Conservation (phyloP, 2,329 filamentous ascomycete genomes). For the Aspergillus arachidicola region DNA sequence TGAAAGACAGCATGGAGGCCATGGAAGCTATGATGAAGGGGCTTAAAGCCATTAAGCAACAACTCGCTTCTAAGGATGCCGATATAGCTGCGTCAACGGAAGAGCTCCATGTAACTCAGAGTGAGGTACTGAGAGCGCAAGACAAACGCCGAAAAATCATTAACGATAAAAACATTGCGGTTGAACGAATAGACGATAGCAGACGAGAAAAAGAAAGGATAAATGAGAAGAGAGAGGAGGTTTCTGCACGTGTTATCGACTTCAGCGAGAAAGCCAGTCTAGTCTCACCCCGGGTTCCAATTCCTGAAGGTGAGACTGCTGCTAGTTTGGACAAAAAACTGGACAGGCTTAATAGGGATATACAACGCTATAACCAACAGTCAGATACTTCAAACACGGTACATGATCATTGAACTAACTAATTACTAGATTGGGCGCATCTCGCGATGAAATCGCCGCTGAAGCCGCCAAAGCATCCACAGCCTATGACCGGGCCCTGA, state of each 20-base stretch:
- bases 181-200: slow-evolving; percentile 54
- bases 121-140: slow-evolving; percentile 54
- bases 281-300: slow-evolving; percentile 61
- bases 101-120: slow-evolving; percentile 58
- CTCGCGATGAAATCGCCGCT: slow-evolving; percentile 65
- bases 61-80: slow-evolving; percentile 34
- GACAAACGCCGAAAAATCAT: slow-evolving; percentile 58
- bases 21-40: slow-evolving; percentile 47
- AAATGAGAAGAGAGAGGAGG: slow-evolving; percentile 52
- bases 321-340: slow-evolving; percentile 52
- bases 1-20: slow-evolving; percentile 51
- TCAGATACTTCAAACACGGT: slow-evolving; percentile 27
- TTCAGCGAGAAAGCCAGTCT: slow-evolving; percentile 59
- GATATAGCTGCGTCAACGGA: slow-evolving; percentile 39
- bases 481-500: slow-evolving; percentile 39
- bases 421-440: slow-evolving; percentile 57
- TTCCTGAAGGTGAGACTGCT: slow-evolving; percentile 67
- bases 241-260: slow-evolving; percentile 53
- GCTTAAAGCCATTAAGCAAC: slow-evolving; percentile 40
- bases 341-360: slow-evolving; percentile 58
- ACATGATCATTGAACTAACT: slow-evolving; percentile 26
- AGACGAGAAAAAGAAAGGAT: slow-evolving; percentile 50
- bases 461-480: slow-evolving; percentile 41
- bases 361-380: slow-evolving; percentile 59
- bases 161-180: slow-evolving; percentile 63